Conservation (phyloP, 2,329 filamentous ascomycete species). For the Cytospora mali region DNA sequence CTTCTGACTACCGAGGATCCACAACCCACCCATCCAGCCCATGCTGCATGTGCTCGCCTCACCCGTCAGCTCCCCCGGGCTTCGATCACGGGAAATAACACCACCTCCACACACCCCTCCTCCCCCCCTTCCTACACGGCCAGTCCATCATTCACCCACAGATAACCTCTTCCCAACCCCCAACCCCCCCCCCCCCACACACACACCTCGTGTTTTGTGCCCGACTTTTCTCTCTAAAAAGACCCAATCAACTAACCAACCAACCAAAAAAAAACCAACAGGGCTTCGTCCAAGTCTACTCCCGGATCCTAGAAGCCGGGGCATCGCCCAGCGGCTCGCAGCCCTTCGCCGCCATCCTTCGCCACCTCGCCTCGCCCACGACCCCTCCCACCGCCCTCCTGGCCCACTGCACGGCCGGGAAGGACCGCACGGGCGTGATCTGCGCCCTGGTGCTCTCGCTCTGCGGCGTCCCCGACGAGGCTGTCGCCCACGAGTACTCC, state of each 20-base stretch:
- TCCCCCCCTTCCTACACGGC: neutral
- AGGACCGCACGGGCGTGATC: slow-evolving; percentile 75
- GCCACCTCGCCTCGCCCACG: slow-evolving; percentile 52
- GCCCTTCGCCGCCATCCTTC: slow-evolving; percentile 56
- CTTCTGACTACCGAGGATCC: too few species aligned
- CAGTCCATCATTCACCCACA: neutral
- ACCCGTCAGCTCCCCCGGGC: neutral
- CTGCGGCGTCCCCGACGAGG: slow-evolving; percentile 60
- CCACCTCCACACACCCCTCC: neutral
- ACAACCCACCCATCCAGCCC: neutral
- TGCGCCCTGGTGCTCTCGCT: slow-evolving; percentile 67
- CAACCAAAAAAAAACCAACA: slow-evolving; percentile 34
- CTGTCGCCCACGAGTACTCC: slow-evolving; percentile 69
- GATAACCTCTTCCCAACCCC: neutral
- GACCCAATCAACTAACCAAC: neutral
- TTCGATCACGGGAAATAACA: neutral
- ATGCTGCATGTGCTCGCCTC: neutral
- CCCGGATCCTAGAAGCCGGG: slow-evolving; percentile 59
- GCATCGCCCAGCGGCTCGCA: slow-evolving; percentile 50
- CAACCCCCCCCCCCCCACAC: neutral
- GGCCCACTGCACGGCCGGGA: slow-evolving; percentile 76
- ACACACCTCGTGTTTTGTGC: too few species aligned
- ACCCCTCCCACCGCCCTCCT: slow-evolving; percentile 52
- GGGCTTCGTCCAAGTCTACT: slow-evolving; percentile 67
- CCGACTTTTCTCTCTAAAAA: neutral